These are phyloP conservation scores for Corylus avellana DNA, from an alignment of 306 rosid species.

Conservation along the genomic window DNA sequence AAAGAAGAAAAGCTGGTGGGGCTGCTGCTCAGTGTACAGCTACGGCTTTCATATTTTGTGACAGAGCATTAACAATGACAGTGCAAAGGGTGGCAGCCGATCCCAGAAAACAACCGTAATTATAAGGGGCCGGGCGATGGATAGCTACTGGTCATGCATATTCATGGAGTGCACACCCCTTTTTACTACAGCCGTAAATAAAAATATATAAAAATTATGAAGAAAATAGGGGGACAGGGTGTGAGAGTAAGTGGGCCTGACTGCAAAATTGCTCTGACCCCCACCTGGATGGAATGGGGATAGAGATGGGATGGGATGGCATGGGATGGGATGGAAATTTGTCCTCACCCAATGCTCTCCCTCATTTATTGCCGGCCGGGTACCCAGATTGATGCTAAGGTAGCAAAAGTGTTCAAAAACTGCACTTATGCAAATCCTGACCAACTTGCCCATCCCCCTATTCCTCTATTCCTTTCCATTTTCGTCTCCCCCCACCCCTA, in stretches of 20 bases:
- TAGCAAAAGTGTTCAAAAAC: slow-evolving; percentile 18
- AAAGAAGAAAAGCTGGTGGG: slow-evolving; percentile 3
- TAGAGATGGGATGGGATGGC: not conserved
- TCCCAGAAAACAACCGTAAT: slow-evolving; percentile 53
- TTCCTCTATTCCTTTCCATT: slow-evolving; percentile 26
- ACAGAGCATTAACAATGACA: slow-evolving; percentile 49
- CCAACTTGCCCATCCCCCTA: not conserved
- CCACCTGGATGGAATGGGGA: slow-evolving; percentile 31
- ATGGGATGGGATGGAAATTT: not conserved
- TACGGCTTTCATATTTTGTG: slow-evolving; percentile 14
- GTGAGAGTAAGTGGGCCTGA: slow-evolving; percentile 14
- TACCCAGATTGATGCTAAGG: slow-evolving; percentile 27
- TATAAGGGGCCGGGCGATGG: slow-evolving; percentile 20
- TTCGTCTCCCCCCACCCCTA: slow-evolving; percentile 18
- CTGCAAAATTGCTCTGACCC: slow-evolving; percentile 27
- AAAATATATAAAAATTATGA: no score
- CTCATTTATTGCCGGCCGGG: slow-evolving; percentile 35
- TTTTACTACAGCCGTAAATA: slow-evolving; percentile 33
- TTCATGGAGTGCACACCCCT: slow-evolving; percentile 16
- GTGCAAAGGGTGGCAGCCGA: slow-evolving; percentile 55
- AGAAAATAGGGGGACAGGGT: not conserved
- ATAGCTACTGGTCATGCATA: slow-evolving; percentile 14
- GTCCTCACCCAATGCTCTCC: slow-evolving; percentile 10
- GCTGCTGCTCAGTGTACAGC: not conserved
- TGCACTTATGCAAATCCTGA: slow-evolving; percentile 8